Evolutionary conservation across 2,329 filamentous ascomycete genomes (phyloP).

Genomic region (Fusarium pseudograminearum): DNA sequence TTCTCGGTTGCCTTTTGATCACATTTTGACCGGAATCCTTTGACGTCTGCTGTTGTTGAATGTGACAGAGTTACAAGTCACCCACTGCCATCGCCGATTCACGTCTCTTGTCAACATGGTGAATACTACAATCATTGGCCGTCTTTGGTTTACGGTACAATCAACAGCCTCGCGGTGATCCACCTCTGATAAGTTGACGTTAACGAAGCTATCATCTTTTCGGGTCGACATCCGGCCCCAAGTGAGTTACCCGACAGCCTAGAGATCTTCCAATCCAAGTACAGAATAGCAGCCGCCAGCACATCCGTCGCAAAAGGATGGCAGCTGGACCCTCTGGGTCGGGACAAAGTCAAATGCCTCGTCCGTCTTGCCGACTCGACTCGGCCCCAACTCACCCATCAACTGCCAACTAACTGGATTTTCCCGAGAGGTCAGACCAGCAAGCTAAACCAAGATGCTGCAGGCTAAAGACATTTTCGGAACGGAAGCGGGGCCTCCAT

Average conservation of each 20-base stretch:
- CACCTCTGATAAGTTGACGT: slow-evolving; percentile 26
- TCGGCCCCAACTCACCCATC: slow-evolving; percentile 13
- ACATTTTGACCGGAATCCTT: slow-evolving; percentile 1
- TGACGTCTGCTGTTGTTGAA: slow-evolving; percentile 17
- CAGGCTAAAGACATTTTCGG: slow-evolving; percentile 27
- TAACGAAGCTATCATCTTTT: slow-evolving; percentile 9
- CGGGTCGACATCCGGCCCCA: slow-evolving; percentile 17
- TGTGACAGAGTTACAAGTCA: slow-evolving; percentile 9
- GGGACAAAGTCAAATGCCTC: slow-evolving; percentile 38
- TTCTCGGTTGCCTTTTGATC: neutral
- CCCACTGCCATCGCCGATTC: slow-evolving; percentile 23
- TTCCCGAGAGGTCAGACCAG: slow-evolving; percentile 17
- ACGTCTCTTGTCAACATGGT: neutral
- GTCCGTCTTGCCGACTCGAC: slow-evolving; percentile 35
- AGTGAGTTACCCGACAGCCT: slow-evolving; percentile 19
- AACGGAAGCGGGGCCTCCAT: slow-evolving; percentile 25
- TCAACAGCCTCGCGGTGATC: slow-evolving; percentile 20
- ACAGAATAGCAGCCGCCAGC: slow-evolving; percentile 11
- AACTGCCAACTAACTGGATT: neutral
- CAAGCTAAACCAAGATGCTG: slow-evolving; percentile 6
- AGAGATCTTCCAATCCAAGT: slow-evolving; percentile 1
- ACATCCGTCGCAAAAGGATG: slow-evolving; percentile 12
- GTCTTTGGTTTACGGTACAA: slow-evolving; percentile 2
- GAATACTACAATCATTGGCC: slow-evolving; percentile 7
- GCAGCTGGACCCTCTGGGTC: slow-evolving; percentile 16